Conservation (phyloP, 805 yeast genomes). For the Candida golubevii region DNA sequence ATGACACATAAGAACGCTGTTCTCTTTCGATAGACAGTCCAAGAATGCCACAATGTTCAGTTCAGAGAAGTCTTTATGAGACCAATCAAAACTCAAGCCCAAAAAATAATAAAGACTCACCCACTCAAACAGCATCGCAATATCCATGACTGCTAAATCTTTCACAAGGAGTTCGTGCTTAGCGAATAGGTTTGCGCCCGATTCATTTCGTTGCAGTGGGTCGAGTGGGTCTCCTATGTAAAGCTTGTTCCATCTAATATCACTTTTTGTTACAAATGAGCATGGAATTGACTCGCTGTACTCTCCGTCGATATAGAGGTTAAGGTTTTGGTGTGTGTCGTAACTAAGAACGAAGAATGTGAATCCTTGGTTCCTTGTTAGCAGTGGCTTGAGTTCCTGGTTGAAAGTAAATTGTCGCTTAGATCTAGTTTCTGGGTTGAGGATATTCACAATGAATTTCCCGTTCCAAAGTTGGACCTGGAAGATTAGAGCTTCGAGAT, state of each 20-base stretch:
- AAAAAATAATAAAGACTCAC: conserved; percentile 42
- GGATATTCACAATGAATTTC: conserved; percentile 27
- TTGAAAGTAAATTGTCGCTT: conserved; percentile 32
- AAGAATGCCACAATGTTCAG: conserved; percentile 22
- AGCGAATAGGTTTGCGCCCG: conserved; percentile 6
- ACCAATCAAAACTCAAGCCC: conserved; percentile 46
- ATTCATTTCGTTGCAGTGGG: conserved; percentile 6
- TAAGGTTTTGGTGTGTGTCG: conserved; percentile 35
- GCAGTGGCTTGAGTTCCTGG: conserved; percentile 19
- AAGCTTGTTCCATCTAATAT: conserved; percentile 32
- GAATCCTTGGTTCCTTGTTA: conserved; percentile 19
- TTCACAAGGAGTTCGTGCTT: conserved; percentile 29
- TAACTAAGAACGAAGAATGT: conserved; percentile 35
- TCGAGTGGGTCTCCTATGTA: conserved; percentile 27
- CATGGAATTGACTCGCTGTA: conserved; percentile 41
- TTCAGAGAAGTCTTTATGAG: conserved; percentile 33
- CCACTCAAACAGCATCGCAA: conserved; percentile 46
- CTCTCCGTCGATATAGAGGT: conserved; percentile 48
- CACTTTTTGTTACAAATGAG: conserved; percentile 26
- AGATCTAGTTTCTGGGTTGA: conserved; percentile 21
- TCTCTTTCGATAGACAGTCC: conserved; percentile 3
- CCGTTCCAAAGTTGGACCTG: conserved; percentile 26
- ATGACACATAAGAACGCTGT: conserved; percentile 4
- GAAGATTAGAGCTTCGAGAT: conserved; percentile 20
- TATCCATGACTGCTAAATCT: conserved; percentile 38